A percentile compares a stretch with the other conserved stretches of the same genome.
Evolutionary conservation across 768 basidiomycete species (phyloP).

Genomic region (Pholiota microspora): DNA sequence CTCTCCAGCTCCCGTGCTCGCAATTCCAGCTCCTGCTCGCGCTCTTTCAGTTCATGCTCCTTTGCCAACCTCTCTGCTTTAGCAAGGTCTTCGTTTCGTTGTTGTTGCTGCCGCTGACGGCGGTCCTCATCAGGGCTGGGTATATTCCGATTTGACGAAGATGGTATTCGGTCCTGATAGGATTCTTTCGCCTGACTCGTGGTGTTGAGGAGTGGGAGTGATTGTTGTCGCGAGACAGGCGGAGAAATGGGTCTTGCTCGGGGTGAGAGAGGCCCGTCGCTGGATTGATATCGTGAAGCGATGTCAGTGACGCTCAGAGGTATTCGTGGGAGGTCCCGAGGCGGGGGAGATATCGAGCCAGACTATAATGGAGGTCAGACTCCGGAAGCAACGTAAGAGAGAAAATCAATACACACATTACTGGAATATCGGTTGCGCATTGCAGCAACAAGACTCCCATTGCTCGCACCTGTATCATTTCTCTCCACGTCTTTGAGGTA

Average conservation of each 20-base stretch:
- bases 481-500: slow-evolving; percentile 38
- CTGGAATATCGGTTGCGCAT: slow-evolving; percentile 65
- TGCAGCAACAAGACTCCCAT: slow-evolving; percentile 61
- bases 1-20: slow-evolving; percentile 55
- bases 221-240: slow-evolving; percentile 28
- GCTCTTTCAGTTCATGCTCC: slow-evolving; percentile 49
- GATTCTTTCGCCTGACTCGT: slow-evolving; percentile 18
- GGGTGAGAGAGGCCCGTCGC: slow-evolving; percentile 42
- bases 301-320: slow-evolving; percentile 63
- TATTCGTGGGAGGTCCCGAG: slow-evolving; percentile 61
- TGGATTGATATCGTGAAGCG: slow-evolving; percentile 58
- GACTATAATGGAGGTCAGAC: slow-evolving; percentile 32
- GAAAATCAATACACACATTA: slow-evolving; percentile 38
- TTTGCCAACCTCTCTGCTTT: slow-evolving; percentile 54
- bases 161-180: slow-evolving; percentile 13
- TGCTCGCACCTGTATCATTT: slow-evolving; percentile 51
- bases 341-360: slow-evolving; percentile 50
- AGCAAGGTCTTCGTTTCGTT: slow-evolving; percentile 42
- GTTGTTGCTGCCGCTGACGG: slow-evolving; percentile 25
- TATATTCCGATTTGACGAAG: background rate
- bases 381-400: background rate
- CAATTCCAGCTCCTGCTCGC: slow-evolving; percentile 54
- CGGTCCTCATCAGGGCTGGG: slow-evolving; percentile 27
- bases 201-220: slow-evolving; percentile 24
- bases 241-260: slow-evolving; percentile 23